Conservation (phyloP, 345 rosid genomes). For the Cardamine resedifolia region DNA sequence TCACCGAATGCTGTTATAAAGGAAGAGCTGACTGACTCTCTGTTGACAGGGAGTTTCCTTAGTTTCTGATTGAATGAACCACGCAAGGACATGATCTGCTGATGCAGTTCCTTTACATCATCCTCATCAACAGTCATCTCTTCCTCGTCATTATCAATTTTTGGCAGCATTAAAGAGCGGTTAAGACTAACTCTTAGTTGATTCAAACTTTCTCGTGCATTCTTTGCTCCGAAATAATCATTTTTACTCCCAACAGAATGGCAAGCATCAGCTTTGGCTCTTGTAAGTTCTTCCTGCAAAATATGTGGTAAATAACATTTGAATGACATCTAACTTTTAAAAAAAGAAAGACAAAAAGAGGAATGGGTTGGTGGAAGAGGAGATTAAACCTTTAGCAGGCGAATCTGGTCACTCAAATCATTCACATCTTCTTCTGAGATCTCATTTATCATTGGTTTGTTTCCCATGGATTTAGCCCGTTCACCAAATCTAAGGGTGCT, state of each 20-base stretch:
- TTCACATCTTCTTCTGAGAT: constrained; percentile 93
- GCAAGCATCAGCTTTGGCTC: constrained; percentile 65
- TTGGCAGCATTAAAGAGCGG: constrained; percentile 80
- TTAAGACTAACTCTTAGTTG: constrained; percentile 91
- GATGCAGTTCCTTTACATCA: constrained; percentile 68
- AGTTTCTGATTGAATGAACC: constrained; percentile 48
- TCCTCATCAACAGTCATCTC: constrained; percentile 64
- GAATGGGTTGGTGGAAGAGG: neutral
- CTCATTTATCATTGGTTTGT: constrained; percentile 83
- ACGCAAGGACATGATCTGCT: constrained; percentile 62
- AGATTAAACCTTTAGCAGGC: constrained; percentile 64
- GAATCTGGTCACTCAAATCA: constrained; percentile 96
- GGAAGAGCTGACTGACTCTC: constrained; percentile 56
- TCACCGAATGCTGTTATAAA: constrained; percentile 65
- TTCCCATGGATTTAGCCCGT: constrained; percentile 62
- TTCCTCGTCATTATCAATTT: constrained; percentile 54
- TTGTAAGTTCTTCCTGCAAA: constrained; percentile 86
- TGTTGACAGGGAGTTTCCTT: constrained; percentile 45
- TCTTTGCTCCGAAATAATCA: constrained; percentile 50
- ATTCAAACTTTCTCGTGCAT: constrained; percentile 77
- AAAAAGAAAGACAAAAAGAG: constrained; percentile 1
- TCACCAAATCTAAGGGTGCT: constrained; percentile 93
- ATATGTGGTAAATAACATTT: constrained; percentile 12
- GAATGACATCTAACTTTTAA: constrained; percentile 26
- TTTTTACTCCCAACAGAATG: constrained; percentile 49